Conservation (phyloP, 2,329 filamentous ascomycete genomes). For the Cadophora luteo-olivacea region DNA sequence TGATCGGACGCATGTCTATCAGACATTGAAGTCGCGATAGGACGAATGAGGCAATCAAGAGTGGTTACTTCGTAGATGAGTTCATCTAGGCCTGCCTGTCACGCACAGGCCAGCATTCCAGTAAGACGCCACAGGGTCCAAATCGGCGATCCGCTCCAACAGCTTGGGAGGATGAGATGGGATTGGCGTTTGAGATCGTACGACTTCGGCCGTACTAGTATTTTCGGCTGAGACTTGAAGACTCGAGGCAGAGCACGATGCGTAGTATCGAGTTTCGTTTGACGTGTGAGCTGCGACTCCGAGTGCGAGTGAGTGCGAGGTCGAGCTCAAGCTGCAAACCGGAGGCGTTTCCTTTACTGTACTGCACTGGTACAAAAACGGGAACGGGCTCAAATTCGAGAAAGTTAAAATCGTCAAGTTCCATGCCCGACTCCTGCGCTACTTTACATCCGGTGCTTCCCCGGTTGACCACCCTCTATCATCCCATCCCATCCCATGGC, state of each 20-base stretch:
- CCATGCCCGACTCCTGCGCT: not conserved
- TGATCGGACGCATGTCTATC: not conserved
- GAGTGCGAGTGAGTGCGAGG: too few species aligned
- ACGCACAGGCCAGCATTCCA: slow-evolving; percentile 6
- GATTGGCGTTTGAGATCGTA: not conserved
- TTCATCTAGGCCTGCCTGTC: not conserved
- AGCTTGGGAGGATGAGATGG: not conserved
- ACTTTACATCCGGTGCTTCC: not conserved
- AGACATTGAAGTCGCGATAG: not conserved
- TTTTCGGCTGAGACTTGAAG: slow-evolving; percentile 9
- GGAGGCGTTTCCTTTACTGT: not conserved
- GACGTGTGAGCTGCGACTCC: not conserved
- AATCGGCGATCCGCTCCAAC: slow-evolving; percentile 11
- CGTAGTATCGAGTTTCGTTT: not conserved
- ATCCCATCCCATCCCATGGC: not conserved
- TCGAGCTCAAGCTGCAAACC: not conserved
- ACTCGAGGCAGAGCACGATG: not conserved
- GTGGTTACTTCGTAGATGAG: not conserved
- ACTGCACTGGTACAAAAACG: not conserved
- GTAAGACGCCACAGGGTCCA: not conserved
- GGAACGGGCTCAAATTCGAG: not conserved
- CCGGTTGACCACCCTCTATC: not conserved
- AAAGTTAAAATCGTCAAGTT: slow-evolving; percentile 4
- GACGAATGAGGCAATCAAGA: not conserved
- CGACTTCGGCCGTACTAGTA: not conserved